These are phyloP conservation scores for Aspergillus sp. DNA, from an alignment of 2,329 filamentous ascomycete species.

Conservation along the genomic window DNA sequence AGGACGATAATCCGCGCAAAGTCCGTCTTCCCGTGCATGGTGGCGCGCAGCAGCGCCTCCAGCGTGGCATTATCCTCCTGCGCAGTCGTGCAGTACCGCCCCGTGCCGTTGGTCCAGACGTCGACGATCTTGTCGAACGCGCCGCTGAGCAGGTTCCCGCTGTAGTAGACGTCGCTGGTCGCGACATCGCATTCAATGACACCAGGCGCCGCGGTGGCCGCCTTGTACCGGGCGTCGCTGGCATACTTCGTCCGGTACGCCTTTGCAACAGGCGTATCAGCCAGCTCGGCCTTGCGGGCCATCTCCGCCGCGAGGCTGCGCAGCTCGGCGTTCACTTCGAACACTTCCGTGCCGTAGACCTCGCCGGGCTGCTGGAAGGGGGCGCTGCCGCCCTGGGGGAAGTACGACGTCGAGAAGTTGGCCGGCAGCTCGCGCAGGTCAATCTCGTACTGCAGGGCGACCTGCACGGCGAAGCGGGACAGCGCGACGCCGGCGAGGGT, in stretches of 20 bases:
- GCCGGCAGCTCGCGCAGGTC: conserved; percentile 65
- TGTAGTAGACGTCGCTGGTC: conserved; percentile 71
- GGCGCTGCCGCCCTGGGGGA: conserved; percentile 58
- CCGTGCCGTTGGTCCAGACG: conserved; percentile 66
- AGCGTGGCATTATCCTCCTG: conserved; percentile 72
- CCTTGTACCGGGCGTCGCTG: conserved; percentile 4
- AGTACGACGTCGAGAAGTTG: conserved; percentile 66
- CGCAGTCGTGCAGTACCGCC: conserved; percentile 66
- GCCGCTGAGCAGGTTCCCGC: conserved; percentile 57
- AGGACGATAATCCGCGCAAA: conserved; percentile 66
- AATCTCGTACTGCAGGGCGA: conserved; percentile 73
- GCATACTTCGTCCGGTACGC: conserved; percentile 47
- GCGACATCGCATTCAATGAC: conserved; percentile 65
- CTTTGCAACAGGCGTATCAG: conserved; percentile 49
- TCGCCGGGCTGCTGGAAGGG: conserved; percentile 58
- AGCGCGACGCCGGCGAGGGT: conserved; percentile 67
- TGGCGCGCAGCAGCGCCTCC: conserved; percentile 61
- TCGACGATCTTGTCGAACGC: conserved; percentile 64
- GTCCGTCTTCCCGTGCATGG: conserved; percentile 58
- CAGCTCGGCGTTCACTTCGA: conserved; percentile 62
- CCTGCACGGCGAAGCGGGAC: conserved; percentile 67
- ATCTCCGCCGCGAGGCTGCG: conserved; percentile 53
- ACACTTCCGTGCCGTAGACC: conserved; percentile 68
- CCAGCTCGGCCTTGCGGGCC: conserved; percentile 52
- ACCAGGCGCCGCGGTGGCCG: conserved; percentile 48